phyloP scores from a whole-genome alignment of 352 stramenopile species.

The Globisporangium abappressorium region DNA sequence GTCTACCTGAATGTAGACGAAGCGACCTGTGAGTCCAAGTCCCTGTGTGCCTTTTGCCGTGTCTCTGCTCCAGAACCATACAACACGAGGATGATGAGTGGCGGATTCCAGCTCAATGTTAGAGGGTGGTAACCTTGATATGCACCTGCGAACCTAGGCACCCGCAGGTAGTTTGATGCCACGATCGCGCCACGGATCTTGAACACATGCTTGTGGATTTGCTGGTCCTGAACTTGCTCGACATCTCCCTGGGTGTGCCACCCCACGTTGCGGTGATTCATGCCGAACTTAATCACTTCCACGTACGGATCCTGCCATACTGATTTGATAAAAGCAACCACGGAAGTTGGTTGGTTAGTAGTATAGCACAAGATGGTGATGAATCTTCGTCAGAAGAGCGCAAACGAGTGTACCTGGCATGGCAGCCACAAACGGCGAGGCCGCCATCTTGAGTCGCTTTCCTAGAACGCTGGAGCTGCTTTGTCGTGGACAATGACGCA shows the following conservation, averaged over 20 bases:
- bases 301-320: slow-evolving; percentile 86
- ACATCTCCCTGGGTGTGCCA: slow-evolving; percentile 63
- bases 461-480: neutral
- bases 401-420: slow-evolving; percentile 27
- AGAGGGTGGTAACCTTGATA: neutral
- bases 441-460: slow-evolving; percentile 6
- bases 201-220: slow-evolving; percentile 80
- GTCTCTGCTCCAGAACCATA: slow-evolving; percentile 24
- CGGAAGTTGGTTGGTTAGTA: neutral
- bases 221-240: slow-evolving; percentile 55
- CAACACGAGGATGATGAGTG: neutral
- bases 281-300: slow-evolving; percentile 79
- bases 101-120: neutral
- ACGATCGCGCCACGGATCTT: slow-evolving; percentile 70
- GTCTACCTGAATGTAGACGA: slow-evolving; percentile 63
- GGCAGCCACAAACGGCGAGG: slow-evolving; percentile 24
- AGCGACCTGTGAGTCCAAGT: slow-evolving; percentile 62
- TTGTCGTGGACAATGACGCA: neutral
- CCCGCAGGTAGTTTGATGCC: slow-evolving; percentile 67
- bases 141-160: slow-evolving; percentile 38
- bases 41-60: slow-evolving; percentile 46
- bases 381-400: neutral
- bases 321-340: slow-evolving; percentile 14
- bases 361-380: neutral
- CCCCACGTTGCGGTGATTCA: slow-evolving; percentile 56